Evolutionary conservation across 306 rosid species (phyloP).

Genomic region (Gillenia trifoliata): DNA sequence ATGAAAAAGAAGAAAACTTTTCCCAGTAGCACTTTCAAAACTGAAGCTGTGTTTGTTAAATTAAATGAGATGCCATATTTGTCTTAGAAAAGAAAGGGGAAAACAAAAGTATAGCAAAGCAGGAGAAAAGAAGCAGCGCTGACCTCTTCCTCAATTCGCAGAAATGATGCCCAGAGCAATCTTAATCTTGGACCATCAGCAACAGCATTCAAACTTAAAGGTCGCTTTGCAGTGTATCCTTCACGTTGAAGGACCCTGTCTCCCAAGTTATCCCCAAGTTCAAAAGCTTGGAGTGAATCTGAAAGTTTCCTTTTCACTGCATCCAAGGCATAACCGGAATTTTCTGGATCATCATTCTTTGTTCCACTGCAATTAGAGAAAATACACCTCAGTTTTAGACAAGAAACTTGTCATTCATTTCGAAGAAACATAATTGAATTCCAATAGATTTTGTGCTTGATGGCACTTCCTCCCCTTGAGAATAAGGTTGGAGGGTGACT

Average conservation of each 20-base stretch:
- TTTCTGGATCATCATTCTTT: constrained; percentile 32
- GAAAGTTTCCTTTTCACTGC: constrained; percentile 68
- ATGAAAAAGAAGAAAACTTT: not conserved
- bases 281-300: constrained; percentile 61
- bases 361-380: constrained; percentile 44
- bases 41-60: constrained; percentile 10
- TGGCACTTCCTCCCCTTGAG: not conserved
- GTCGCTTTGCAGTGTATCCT: constrained; percentile 35
- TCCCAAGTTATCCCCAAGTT: constrained; percentile 46
- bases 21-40: not conserved
- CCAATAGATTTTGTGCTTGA: not conserved
- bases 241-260: constrained; percentile 35
- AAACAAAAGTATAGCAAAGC: constrained; percentile 9
- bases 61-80: constrained; percentile 12
- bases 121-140: constrained; percentile 34
- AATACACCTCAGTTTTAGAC: constrained; percentile 7
- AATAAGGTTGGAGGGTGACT: not conserved
- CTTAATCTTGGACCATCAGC: constrained; percentile 81
- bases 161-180: constrained; percentile 81
- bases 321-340: constrained; percentile 51
- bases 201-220: constrained; percentile 78
- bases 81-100: not conserved
- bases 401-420: constrained; percentile 15
- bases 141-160: constrained; percentile 78
- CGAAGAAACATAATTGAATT: not conserved